These are phyloP conservation scores for Fusarium graminum DNA, from an alignment of 2,329 filamentous ascomycete genomes.

Conservation along the genomic window DNA sequence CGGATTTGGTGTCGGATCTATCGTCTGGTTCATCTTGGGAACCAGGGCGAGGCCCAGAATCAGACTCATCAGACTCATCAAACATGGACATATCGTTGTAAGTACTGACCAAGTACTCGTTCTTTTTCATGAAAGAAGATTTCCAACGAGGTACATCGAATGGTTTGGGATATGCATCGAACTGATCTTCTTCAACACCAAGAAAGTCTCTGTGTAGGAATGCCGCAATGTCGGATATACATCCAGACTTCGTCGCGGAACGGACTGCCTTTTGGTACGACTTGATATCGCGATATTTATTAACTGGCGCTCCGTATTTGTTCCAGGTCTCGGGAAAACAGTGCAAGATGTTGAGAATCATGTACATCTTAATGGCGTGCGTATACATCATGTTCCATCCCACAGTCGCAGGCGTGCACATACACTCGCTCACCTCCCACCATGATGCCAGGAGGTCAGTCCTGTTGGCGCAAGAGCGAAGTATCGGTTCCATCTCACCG, in stretches of 20 bases:
- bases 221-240: neutral
- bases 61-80: too few relatives aligned
- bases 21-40: neutral
- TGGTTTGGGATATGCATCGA: rapidly evolving
- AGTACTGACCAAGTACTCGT: rapidly evolving
- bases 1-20: neutral
- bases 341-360: conserved; percentile 11
- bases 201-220: conserved; percentile 19
- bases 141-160: neutral
- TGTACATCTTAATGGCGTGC: neutral
- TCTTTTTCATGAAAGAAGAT: neutral
- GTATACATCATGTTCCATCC: conserved; percentile 9
- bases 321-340: conserved; percentile 2
- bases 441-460: neutral
- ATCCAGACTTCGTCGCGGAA: neutral
- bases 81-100: neutral
- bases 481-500: conserved; percentile 18
- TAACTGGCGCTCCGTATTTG: rapidly evolving
- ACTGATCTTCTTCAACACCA: conserved; percentile 3
- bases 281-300: neutral
- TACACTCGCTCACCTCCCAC: conserved; percentile 2
- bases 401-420: neutral
- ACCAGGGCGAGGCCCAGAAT: too few relatives aligned
- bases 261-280: conserved; percentile 7
- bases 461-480: neutral